phyloP scores from a whole-genome alignment of 2,329 filamentous ascomycete genomes.

The Pseudogymnoascus sp. region DNA sequence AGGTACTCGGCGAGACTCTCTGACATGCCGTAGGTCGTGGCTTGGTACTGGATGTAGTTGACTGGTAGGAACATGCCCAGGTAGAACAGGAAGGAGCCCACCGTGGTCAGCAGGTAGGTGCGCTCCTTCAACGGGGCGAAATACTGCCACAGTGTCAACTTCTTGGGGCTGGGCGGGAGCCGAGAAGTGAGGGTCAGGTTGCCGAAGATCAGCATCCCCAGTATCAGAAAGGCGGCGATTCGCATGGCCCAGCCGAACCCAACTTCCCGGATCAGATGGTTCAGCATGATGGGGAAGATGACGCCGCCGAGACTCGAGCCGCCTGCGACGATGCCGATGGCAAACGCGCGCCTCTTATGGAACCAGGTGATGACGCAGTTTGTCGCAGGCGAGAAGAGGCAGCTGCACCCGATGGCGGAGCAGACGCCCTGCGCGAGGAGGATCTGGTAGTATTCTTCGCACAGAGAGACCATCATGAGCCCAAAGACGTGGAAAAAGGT shows the following conservation, averaged over 20 bases:
- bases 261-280: not conserved
- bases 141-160: conserved; percentile 24
- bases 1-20: conserved; percentile 39
- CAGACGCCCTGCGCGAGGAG: conserved; percentile 47
- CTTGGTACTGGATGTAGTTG: conserved; percentile 27
- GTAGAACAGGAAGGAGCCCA: conserved; percentile 34
- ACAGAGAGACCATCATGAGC: conserved; percentile 26
- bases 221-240: conserved; percentile 9
- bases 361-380: conserved; percentile 38
- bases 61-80: conserved; percentile 22
- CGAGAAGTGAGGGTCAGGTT: conserved; percentile 10
- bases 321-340: conserved; percentile 37
- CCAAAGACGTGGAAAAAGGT: conserved; percentile 43
- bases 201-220: conserved; percentile 11
- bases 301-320: conserved; percentile 43
- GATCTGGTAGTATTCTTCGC: conserved; percentile 48
- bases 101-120: conserved; percentile 36
- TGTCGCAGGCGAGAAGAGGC: conserved; percentile 38
- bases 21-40: conserved; percentile 33
- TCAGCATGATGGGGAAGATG: conserved; percentile 49
- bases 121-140: conserved; percentile 28
- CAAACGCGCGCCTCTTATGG: conserved; percentile 35
- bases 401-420: conserved; percentile 36
- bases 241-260: conserved; percentile 15
- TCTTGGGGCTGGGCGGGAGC: conserved; percentile 9